These are phyloP conservation scores for Plenodomus lindquistii DNA, from an alignment of 2,329 filamentous ascomycete genomes.

Conservation along the genomic window DNA sequence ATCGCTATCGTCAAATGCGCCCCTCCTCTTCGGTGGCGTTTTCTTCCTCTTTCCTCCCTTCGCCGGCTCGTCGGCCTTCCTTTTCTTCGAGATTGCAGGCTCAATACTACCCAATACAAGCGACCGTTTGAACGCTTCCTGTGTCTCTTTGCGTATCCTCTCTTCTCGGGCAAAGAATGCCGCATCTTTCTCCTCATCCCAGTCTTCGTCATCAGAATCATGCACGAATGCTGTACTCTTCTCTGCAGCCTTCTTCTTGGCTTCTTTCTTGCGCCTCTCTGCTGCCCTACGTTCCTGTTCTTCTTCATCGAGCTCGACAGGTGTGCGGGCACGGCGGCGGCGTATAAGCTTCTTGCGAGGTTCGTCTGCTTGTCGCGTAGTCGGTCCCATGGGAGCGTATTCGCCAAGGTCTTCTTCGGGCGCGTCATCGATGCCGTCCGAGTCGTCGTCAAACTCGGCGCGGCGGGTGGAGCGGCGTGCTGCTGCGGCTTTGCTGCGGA, in stretches of 20 bases:
- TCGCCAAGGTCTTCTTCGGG: slow-evolving; percentile 59
- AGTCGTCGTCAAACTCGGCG: slow-evolving; percentile 72
- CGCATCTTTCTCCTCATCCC: slow-evolving; percentile 71
- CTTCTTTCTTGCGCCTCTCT: slow-evolving; percentile 67
- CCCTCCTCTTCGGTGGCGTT: slow-evolving; percentile 32
- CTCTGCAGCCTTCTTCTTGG: slow-evolving; percentile 76
- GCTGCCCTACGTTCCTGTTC: slow-evolving; percentile 62
- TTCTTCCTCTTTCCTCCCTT: slow-evolving; percentile 38
- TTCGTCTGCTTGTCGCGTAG: slow-evolving; percentile 58
- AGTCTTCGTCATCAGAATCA: slow-evolving; percentile 87
- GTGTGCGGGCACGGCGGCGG: slow-evolving; percentile 59
- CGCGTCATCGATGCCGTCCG: slow-evolving; percentile 62
- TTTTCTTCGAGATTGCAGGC: slow-evolving; percentile 36
- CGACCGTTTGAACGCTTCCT: slow-evolving; percentile 51
- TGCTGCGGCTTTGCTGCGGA: slow-evolving; percentile 69
- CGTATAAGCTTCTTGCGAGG: slow-evolving; percentile 60
- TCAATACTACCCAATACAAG: slow-evolving; percentile 50
- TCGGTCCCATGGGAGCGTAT: slow-evolving; percentile 72
- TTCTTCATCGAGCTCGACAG: slow-evolving; percentile 65
- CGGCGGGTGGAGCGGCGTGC: slow-evolving; percentile 43
- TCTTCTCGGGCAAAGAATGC: slow-evolving; percentile 81
- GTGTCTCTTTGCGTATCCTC: slow-evolving; percentile 62
- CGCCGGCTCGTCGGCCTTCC: slow-evolving; percentile 31
- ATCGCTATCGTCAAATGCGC: slow-evolving; percentile 36
- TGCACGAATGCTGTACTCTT: slow-evolving; percentile 84